A percentile compares a stretch with the other conserved stretches of the same genome.
Evolutionary conservation across 2,329 filamentous ascomycete species (phyloP).

Genomic region (Dactylellina sp.): DNA sequence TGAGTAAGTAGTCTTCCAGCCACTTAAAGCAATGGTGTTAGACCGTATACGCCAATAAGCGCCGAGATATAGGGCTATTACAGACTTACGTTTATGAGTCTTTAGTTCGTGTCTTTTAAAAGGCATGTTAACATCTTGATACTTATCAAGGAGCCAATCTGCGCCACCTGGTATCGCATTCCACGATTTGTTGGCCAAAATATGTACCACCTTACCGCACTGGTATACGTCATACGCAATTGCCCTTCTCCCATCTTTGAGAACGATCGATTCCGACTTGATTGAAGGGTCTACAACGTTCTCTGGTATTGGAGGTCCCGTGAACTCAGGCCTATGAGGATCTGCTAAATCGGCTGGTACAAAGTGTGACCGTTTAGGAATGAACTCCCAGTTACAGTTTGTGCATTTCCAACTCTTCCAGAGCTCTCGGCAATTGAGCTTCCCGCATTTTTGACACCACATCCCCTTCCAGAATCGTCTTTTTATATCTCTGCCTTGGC

Average conservation of each 20-base stretch:
- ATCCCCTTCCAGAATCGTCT: conserved; percentile 71
- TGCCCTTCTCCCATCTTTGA: conserved; percentile 62
- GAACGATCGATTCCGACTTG: conserved; percentile 61
- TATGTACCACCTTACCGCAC: conserved; percentile 69
- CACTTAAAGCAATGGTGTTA: conserved; percentile 55
- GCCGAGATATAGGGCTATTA: too few relatives aligned
- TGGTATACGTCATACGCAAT: conserved; percentile 63
- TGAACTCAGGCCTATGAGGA: conserved; percentile 62
- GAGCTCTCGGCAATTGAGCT: conserved; percentile 71
- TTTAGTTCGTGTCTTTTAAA: conserved; percentile 63
- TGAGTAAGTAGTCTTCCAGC: conserved; percentile 66
- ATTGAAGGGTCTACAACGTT: conserved; percentile 61
- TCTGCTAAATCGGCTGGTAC: conserved; percentile 63
- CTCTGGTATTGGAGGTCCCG: conserved; percentile 59
- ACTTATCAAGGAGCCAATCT: conserved; percentile 71
- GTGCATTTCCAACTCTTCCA: conserved; percentile 75
- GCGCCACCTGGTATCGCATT: conserved; percentile 70
- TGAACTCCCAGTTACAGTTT: conserved; percentile 68
- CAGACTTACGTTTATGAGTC: conserved; percentile 61
- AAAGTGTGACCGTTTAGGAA: conserved; percentile 62
- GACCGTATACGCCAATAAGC: too few relatives aligned
- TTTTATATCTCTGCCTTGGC: conserved; percentile 56
- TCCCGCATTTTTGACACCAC: conserved; percentile 73
- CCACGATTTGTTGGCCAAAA: conserved; percentile 70
- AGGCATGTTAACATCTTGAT: conserved; percentile 59